Base-by-base conservation (phyloP, 2,329 filamentous ascomycete species). In the Coniosporium tulheliwenetii region DNA sequence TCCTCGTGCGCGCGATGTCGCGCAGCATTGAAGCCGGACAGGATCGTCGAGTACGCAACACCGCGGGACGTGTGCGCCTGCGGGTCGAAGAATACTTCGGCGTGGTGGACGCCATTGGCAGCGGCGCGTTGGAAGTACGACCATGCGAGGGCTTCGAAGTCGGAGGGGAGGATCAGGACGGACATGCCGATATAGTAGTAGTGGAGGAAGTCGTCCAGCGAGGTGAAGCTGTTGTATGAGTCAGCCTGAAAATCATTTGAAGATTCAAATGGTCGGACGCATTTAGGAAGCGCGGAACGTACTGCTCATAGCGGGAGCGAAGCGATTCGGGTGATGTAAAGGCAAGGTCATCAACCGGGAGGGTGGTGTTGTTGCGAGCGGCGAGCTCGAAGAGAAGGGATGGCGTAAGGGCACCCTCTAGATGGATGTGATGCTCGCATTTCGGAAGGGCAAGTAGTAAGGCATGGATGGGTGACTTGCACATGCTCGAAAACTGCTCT, bases 21-120 rank as follows among this genome's bases (percentile, higher is more conserved):
- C 1, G 78, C 82, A 1, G 66, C 65, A 0, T 61, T 62, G 49
- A 85, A 76, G 2, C 82, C 83, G 2, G 58, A 54, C 3, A 85
- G 67, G 15, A 86, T 70, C 2, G 73, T 78, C 12, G 69, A 62
- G 52, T 83, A 79, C 7, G 66, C 48, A 3, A 87, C 61, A 5
- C 77, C 77, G 13, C 81, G 70, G 10, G 60, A 62, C 4, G 75
- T 70, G 57, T 87, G 83, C 1, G 79, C 80, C 58, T 87, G 81
- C 1, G 82, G 81, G 55, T 87, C 83, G 61, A 87, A 86, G 63
- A 85, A 87, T 47, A 85, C 70, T 57, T 87, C 82, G 10, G 79
- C 79, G 52, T 87, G 81, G 38, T 73, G 67, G 1, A 86, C 76
- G 32, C 75, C 74, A 45, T 85, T 75, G 1, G 61, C 60, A 30